Evolutionary conservation across 257 asterid species (phyloP).

Genomic region (Solanum ossicruentum): DNA sequence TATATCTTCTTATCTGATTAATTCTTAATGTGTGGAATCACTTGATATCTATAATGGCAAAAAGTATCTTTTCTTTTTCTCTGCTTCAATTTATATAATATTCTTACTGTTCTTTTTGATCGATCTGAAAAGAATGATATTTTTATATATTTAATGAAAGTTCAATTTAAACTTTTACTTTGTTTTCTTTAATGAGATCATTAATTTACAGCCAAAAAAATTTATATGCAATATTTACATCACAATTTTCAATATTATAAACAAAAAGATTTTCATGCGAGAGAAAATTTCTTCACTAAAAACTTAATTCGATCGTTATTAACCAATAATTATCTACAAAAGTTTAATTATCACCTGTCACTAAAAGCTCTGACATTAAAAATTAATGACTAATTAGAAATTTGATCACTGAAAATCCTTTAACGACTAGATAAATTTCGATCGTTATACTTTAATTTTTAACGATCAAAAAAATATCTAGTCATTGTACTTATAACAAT

Average conservation of each 20-base stretch:
- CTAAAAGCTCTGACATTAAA: no score
- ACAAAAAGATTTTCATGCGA: neutral
- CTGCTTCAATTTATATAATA: neutral
- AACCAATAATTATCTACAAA: no score
- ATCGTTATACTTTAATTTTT: no score
- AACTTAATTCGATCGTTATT: neutral
- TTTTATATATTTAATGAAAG: neutral
- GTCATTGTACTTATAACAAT: no score
- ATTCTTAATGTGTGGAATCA: neutral
- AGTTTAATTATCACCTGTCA: no score
- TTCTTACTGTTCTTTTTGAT: neutral
- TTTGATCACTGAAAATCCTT: no score
- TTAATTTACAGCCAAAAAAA: neutral
- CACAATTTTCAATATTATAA: neutral
- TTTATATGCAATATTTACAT: neutral
- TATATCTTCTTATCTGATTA: neutral
- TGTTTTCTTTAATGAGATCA: neutral
- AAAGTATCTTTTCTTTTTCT: neutral
- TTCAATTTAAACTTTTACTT: neutral
- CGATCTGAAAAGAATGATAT: neutral
- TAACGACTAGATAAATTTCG: no score
- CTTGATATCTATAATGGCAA: neutral
- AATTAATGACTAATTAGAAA: no score
- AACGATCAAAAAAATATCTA: no score
- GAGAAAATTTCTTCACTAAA: neutral